phyloP scores from a whole-genome alignment of 257 asterid genomes.

The Forsythia viridissima region DNA sequence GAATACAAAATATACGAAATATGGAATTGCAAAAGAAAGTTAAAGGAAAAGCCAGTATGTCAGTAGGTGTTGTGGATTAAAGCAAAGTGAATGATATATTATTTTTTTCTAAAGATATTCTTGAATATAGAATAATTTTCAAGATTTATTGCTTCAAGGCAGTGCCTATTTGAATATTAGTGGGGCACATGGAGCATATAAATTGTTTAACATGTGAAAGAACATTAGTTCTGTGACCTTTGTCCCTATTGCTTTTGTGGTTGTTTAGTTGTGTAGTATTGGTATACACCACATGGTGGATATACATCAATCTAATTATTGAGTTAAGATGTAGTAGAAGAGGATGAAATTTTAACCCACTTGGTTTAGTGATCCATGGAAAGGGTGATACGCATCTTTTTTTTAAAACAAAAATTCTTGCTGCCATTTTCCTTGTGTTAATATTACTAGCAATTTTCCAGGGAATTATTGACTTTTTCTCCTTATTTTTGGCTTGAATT shows the following conservation, averaged over 20 bases:
- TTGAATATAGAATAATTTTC: constrained; percentile 6
- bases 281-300: neutral
- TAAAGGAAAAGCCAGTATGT: neutral
- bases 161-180: constrained; percentile 20
- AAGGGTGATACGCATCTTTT: too few species aligned
- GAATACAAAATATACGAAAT: neutral
- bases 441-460: neutral
- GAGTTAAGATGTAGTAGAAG: neutral
- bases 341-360: neutral
- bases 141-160: constrained; percentile 13
- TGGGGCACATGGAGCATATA: constrained; percentile 38
- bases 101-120: neutral
- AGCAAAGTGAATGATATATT: neutral
- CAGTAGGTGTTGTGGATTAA: constrained; percentile 14
- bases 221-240: constrained; percentile 28
- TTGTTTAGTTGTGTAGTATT: constrained; percentile 7
- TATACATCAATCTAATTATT: neutral
- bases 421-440: neutral
- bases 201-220: constrained; percentile 27
- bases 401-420: neutral
- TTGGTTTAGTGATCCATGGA: too few species aligned
- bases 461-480: neutral
- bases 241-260: constrained; percentile 30
- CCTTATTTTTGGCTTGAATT: neutral
- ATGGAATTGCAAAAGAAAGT: neutral